phyloP scores from a whole-genome alignment of 129 eudicot species.

The Arctium minus region DNA sequence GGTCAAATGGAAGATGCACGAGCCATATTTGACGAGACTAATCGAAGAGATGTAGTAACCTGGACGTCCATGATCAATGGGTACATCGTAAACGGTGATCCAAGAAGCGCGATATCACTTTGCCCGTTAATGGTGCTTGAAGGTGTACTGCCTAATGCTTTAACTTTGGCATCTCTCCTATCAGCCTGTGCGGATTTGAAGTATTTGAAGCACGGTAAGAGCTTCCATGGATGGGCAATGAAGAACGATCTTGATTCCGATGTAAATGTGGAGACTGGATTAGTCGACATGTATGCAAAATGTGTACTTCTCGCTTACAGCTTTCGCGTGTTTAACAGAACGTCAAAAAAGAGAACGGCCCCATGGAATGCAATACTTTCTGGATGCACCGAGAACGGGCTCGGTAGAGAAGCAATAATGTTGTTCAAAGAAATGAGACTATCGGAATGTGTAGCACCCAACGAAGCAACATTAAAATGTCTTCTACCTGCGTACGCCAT shows the following conservation, averaged over 20 bases:
- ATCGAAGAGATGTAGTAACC: slow-evolving; percentile 66
- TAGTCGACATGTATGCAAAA: slow-evolving; percentile 83
- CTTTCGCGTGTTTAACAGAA: slow-evolving; percentile 50
- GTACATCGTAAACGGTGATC: slow-evolving; percentile 43
- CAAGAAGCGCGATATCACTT: slow-evolving; percentile 40
- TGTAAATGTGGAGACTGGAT: slow-evolving; percentile 66
- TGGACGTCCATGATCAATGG: slow-evolving; percentile 89
- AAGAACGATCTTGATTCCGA: slow-evolving; percentile 54
- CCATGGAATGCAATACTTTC: slow-evolving; percentile 83
- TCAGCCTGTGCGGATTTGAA: slow-evolving; percentile 56
- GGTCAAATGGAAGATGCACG: slow-evolving; percentile 62
- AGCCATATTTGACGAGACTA: slow-evolving; percentile 46
- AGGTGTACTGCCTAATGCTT: slow-evolving; percentile 67
- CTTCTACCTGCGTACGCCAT: slow-evolving; percentile 65
- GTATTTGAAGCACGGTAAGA: slow-evolving; percentile 55
- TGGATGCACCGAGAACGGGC: slow-evolving; percentile 45
- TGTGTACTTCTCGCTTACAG: slow-evolving; percentile 43
- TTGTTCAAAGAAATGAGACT: slow-evolving; percentile 60
- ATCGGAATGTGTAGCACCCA: slow-evolving; percentile 35
- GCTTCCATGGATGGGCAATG: slow-evolving; percentile 75
- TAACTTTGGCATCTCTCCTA: slow-evolving; percentile 69
- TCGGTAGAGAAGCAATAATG: slow-evolving; percentile 43
- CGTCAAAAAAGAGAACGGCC: slow-evolving; percentile 50
- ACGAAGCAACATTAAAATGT: slow-evolving; percentile 67
- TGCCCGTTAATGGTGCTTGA: slow-evolving; percentile 53